These are phyloP conservation scores for Lipomyces anomalus DNA, from an alignment of 805 yeast genomes.

Conservation along the genomic window DNA sequence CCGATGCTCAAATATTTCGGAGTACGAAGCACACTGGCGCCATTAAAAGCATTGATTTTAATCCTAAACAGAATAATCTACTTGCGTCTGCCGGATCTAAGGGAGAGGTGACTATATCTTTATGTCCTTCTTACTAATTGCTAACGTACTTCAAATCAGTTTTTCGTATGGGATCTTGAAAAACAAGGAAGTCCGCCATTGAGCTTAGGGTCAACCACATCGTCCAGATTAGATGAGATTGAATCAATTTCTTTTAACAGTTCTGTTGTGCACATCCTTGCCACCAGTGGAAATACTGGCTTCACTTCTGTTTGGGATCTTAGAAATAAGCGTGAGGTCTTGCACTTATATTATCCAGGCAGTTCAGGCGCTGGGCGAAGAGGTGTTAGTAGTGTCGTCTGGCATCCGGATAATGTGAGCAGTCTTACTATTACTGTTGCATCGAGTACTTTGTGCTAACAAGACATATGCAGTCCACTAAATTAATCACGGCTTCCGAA, in stretches of 20 bases:
- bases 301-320: conserved; percentile 92
- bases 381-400: conserved; percentile 72
- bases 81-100: conserved; percentile 83
- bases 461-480: conserved; percentile 56
- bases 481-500: conserved; percentile 80
- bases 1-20: conserved; percentile 46
- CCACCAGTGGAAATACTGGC: conserved; percentile 80
- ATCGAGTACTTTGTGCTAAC: too few species aligned
- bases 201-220: conserved; percentile 63
- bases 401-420: conserved; percentile 67
- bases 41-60: conserved; percentile 70
- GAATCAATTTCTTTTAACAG: conserved; percentile 86
- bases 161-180: conserved; percentile 82
- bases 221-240: conserved; percentile 76
- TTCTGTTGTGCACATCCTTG: conserved; percentile 75
- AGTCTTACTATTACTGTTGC: not conserved
- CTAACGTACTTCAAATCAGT: conserved; percentile 28
- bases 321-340: conserved; percentile 77
- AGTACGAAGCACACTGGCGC: conserved; percentile 60
- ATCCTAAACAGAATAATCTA: conserved; percentile 62
- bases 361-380: conserved; percentile 44
- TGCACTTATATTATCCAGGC: conserved; percentile 68
- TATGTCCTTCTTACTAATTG: not conserved
- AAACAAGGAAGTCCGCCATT: conserved; percentile 44
- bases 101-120: conserved; percentile 47